These are phyloP conservation scores for Fusarium poae DNA, from an alignment of 2,329 filamentous ascomycete species.

Conservation along the genomic window DNA sequence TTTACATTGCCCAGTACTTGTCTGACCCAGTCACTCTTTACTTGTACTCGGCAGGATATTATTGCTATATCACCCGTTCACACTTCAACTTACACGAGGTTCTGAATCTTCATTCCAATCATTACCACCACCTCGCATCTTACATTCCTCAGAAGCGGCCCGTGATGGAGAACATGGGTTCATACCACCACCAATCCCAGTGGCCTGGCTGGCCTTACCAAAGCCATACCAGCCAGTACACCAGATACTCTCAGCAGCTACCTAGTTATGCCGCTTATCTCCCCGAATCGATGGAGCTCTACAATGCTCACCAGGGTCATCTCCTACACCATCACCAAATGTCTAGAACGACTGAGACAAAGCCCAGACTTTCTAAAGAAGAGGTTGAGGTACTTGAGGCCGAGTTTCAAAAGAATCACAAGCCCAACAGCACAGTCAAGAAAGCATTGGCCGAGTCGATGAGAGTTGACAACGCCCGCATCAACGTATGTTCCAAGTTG, in stretches of 20 bases:
- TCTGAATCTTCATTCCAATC: conserved; percentile 38
- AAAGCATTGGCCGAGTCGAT: conserved; percentile 71
- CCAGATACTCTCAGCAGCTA: conserved; percentile 52
- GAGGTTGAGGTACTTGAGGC: conserved; percentile 71
- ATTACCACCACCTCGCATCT: conserved; percentile 24
- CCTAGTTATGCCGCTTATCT: conserved; percentile 55
- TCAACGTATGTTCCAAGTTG: conserved; percentile 62
- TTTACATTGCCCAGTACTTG: conserved; percentile 30
- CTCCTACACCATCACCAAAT: conserved; percentile 56
- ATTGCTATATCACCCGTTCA: conserved; percentile 31
- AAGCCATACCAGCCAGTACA: conserved; percentile 48
- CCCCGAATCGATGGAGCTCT: conserved; percentile 56
- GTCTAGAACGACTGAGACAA: conserved; percentile 61
- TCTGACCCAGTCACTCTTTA: conserved; percentile 45
- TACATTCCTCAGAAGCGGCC: conserved; percentile 31
- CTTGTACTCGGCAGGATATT: conserved; percentile 23
- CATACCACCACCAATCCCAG: conserved; percentile 53
- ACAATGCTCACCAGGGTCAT: conserved; percentile 55
- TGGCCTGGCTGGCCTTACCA: conserved; percentile 56
- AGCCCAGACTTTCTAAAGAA: conserved; percentile 68
- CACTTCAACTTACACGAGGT: conserved; percentile 20
- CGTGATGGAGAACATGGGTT: conserved; percentile 52
- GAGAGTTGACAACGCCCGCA: conserved; percentile 72
- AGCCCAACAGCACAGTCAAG: conserved; percentile 73
- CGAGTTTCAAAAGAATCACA: conserved; percentile 74